Percentiles rank a stretch among this genome's conserved stretches.
phyloP scores from a whole-genome alignment of 1,284 basidiomycete genomes.

The Pyrrhoderma noxium region DNA sequence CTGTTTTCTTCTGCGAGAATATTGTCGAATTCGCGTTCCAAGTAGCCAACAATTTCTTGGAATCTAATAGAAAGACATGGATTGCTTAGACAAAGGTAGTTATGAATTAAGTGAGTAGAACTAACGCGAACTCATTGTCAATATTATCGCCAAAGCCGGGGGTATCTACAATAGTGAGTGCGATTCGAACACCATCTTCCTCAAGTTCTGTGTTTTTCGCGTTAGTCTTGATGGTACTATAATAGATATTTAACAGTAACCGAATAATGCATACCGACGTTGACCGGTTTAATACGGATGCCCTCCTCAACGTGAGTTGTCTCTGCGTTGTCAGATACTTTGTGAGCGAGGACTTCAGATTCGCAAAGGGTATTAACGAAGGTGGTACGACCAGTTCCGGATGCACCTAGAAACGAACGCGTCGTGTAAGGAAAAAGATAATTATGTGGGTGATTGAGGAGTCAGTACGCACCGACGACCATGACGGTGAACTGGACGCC shows the following conservation, averaged over 20 bases:
- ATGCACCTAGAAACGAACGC: conserved; percentile 59
- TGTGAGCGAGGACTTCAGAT: conserved; percentile 81
- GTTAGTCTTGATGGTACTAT: background rate
- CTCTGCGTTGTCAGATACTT: conserved; percentile 79
- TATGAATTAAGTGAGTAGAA: conserved; percentile 21
- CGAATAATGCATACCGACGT: conserved; percentile 65
- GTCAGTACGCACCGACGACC: conserved; percentile 74
- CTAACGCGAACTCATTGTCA: conserved; percentile 96
- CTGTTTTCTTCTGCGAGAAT: conserved; percentile 98
- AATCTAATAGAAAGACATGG: conserved; percentile 49
- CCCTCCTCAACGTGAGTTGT: conserved; percentile 93
- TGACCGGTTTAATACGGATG: conserved; percentile 93
- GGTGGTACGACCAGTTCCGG: conserved; percentile 93
- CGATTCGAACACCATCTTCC: conserved; percentile 97
- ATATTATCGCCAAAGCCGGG: conserved; percentile 99
- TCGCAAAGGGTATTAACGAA: conserved; percentile 98
- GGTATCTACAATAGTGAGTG: conserved; percentile 96
- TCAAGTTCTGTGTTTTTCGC: conserved; percentile 70
- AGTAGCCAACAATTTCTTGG: conserved; percentile 93
- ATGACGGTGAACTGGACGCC: conserved; percentile 94
- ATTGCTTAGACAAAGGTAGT: background rate
- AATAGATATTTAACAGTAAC: conserved; percentile 1
- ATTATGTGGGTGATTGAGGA: conserved; percentile 16
- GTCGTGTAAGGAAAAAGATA: conserved; percentile 18
- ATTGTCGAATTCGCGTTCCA: conserved; percentile 99